Evolutionary conservation across 352 stramenopile genomes (phyloP).

Genomic region (Thalassiosira livingstoniorum): DNA sequence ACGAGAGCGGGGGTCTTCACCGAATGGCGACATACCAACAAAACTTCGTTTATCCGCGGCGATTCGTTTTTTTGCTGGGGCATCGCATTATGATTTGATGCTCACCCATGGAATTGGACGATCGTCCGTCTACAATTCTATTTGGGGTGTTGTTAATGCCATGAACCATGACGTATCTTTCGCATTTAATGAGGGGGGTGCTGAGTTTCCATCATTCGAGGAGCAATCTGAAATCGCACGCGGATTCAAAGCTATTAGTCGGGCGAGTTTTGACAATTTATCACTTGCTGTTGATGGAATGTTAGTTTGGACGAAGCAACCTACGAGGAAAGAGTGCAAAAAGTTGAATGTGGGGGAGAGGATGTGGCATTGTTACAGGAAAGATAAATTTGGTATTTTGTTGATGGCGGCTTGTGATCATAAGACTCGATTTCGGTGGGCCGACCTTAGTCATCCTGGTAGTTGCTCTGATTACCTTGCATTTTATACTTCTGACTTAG

Average conservation of each 20-base stretch:
- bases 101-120: conserved; percentile 1
- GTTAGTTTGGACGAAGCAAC: no score
- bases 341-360: no score
- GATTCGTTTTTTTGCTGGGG: conserved; percentile 11
- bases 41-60: neutral
- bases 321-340: no score
- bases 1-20: neutral
- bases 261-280: neutral
- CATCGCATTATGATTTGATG: neutral
- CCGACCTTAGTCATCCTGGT: no score
- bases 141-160: conserved; percentile 12
- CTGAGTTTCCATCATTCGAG: neutral
- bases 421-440: no score
- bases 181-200: neutral
- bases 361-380: no score
- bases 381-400: no score
- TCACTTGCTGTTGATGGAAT: neutral
- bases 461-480: no score
- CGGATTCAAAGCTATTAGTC: neutral
- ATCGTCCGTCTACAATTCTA: conserved; percentile 1
- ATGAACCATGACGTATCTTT: neutral
- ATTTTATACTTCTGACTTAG: no score
- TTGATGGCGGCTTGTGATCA: no score
- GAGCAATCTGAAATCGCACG: neutral
- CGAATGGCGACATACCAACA: conserved; percentile 6